Base-by-base conservation (phyloP, 140 eudicot species). In the Eryngium alpinum region DNA sequence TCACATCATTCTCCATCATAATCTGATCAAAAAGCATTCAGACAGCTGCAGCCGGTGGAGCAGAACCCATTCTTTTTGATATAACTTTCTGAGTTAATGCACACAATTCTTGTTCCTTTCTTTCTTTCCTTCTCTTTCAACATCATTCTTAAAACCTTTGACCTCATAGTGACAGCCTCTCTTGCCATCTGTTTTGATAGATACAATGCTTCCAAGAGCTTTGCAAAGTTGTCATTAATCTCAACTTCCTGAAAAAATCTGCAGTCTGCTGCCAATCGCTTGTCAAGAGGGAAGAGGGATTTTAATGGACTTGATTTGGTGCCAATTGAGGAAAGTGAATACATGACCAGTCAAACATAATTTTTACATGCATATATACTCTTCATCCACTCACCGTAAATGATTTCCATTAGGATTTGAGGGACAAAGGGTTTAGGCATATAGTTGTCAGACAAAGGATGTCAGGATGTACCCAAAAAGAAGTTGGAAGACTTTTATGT, bases 251-350 rank as follows among this genome's bases (percentile, higher is more conserved):
- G 97, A 43, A 94, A 94, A 28, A 94, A 96, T 66, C 94, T 90
- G 46, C 97, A 97, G 87, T 94, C 98, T 1, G 93, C 98, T 10
- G 94, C 98, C 72, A 90, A 77, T 59, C 98, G 94, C 83, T 94
- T 94, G 81, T 94, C 98, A 15, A 92, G 90, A 0, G 98, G 97
- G 28, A 94, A n/a, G n/a, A n/a, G n/a, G n/a, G n/a, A n/a, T n/a
- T n/a, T n/a, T n/a, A n/a, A n/a, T n/a, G n/a, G n/a, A n/a, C n/a
- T n/a, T n/a, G n/a, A n/a, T n/a, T n/a, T n/a, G n/a, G n/a, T n/a
- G n/a, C n/a, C n/a, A n/a, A n/a, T n/a, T n/a, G n/a, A n/a, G n/a
- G n/a, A n/a, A n/a, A n/a, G n/a, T n/a, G n/a, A n/a, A n/a, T n/a
- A n/a, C n/a, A n/a, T n/a, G n/a, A n/a, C n/a, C n/a, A n/a, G n/a